A percentile compares a stretch with the other conserved stretches of the same genome.
phyloP scores from a whole-genome alignment of 2,329 filamentous ascomycete genomes.

The Parascedosporium putredinis region DNA sequence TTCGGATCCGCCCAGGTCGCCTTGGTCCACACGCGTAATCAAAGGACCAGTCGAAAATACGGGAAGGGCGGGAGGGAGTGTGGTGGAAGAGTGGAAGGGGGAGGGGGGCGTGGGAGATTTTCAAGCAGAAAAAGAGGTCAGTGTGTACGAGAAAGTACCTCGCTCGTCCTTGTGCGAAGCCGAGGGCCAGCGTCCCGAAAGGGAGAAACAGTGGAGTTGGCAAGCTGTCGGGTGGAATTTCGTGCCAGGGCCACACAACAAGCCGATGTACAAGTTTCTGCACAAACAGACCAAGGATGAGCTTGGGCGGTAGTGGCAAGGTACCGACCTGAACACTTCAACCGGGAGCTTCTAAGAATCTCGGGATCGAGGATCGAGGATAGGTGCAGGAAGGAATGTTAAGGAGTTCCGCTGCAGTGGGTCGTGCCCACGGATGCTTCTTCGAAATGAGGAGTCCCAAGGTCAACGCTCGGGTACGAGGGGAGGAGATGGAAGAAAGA shows the following conservation, averaged over 20 bases:
- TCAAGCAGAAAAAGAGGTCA: not conserved
- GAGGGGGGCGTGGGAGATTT: not conserved
- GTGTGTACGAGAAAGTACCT: not conserved
- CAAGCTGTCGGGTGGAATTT: not conserved
- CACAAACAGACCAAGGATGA: too few relatives aligned
- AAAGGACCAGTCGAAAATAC: constrained; percentile 4
- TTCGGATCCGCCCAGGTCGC: constrained; percentile 7
- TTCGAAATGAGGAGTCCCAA: too few relatives aligned
- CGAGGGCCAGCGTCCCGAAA: not conserved
- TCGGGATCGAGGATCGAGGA: not conserved
- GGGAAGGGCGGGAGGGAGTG: not conserved
- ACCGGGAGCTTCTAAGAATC: not conserved
- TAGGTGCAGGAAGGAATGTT: not conserved
- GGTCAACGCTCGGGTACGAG: too few relatives aligned
- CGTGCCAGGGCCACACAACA: not conserved
- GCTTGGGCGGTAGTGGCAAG: not conserved
- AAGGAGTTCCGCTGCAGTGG: not conserved
- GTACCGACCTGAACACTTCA: too few relatives aligned
- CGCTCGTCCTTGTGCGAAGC: not conserved
- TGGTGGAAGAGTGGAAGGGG: not conserved
- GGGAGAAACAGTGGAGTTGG: not conserved
- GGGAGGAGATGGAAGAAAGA: too few relatives aligned
- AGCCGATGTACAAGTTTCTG: too few relatives aligned
- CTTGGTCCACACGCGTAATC: constrained; percentile 6
- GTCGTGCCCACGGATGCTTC: not conserved